Base-by-base conservation (phyloP, 768 basidiomycete species). In the Psilocybe tampanensis region DNA sequence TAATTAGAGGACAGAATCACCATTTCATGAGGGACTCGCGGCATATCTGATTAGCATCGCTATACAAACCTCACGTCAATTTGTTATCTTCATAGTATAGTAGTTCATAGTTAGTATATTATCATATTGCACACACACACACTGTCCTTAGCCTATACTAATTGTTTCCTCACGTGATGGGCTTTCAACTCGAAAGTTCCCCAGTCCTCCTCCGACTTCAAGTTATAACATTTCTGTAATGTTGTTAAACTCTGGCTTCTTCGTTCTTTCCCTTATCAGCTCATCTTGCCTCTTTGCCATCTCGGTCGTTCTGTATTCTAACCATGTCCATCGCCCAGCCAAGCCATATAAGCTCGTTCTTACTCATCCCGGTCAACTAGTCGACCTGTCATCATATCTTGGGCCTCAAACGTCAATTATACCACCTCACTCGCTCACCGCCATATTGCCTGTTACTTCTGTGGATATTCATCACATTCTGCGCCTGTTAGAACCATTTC, bases 391-490 rank as follows among this genome's bases (percentile, higher is more conserved):
- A 17, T 18, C 13, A 7, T 44, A 17, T 47, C 21, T 56, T 41
- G 15, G n/a, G 29, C 33, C 39, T 41, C 15, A 34, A 22, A 53
- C 52, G 11, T 21, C 52, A 23, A 11, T 26, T 2, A 53, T 71
- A 21, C 63, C 68, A 22, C 59, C 44, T 17, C 64, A 71, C 41
- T 78, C 79, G 15, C 62, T 85, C 53, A 80, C 80, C 13, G 80
- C 73, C 12, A 62, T 87, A 36, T 66, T 87, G 2, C 83, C 85
- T 13, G 72, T 86, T 47, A 68, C 74, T 5, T 26, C 62, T 2
- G 49, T 54, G 5, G 76, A 81, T 3, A 47, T 83, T 1, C 26
- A 64, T 3, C 44, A 47, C 23, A 66, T 83, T 36, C 70, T 70
- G 42, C 48, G 59, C 0, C 68, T 73, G 6, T 70, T 86, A 12